Conservation (phyloP, 176 grass and related monocot species). For the Olyra latifolia region DNA sequence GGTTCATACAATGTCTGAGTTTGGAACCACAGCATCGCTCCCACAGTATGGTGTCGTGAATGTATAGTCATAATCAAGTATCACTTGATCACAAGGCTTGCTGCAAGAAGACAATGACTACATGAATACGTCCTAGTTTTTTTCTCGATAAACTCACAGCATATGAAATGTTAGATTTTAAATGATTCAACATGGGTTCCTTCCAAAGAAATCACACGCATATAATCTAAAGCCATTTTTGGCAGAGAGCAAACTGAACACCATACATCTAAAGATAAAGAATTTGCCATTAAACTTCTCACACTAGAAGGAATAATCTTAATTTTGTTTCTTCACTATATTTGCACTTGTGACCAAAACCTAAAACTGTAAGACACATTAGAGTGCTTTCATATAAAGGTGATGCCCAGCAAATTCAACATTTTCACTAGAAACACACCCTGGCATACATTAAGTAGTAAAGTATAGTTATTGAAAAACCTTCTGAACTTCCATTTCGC, state of each 20-base stretch:
- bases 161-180: neutral
- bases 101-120: conserved; percentile 53
- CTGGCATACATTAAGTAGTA: neutral
- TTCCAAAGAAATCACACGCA: neutral
- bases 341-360: neutral
- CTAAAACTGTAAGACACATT: neutral
- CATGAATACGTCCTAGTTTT: neutral
- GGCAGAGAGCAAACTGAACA: neutral
- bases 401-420: neutral
- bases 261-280: neutral
- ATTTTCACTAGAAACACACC: neutral
- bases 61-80: conserved; percentile 97
- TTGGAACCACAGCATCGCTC: conserved; percentile 48
- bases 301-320: neutral
- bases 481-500: conserved; percentile 97
- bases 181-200: neutral
- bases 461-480: conserved; percentile 30
- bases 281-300: neutral
- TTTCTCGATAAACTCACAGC: neutral
- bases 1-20: conserved; percentile 35
- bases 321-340: neutral
- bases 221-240: conserved; percentile 1
- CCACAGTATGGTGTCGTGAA: conserved; percentile 89
- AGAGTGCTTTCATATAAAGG: neutral
- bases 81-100: conserved; percentile 83